These are phyloP conservation scores for Amanita jacksonii DNA, from an alignment of 768 basidiomycete species.

Conservation along the genomic window DNA sequence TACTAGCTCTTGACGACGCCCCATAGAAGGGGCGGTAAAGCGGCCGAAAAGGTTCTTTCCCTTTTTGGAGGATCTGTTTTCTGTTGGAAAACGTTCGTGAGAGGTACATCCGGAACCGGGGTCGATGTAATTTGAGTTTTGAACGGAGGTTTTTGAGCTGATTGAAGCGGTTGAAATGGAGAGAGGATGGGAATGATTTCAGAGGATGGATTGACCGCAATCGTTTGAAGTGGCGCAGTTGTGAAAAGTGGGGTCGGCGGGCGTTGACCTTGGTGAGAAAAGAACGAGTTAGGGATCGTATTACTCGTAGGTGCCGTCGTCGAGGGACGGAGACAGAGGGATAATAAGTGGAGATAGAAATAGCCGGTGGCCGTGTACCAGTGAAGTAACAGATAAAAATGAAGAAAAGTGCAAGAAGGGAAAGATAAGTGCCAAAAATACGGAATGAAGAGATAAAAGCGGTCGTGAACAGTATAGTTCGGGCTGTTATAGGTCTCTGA, in stretches of 20 bases:
- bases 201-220: too few species aligned
- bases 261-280: background rate
- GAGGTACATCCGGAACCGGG: constrained; percentile 30
- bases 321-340: background rate
- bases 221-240: background rate
- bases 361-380: background rate
- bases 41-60: constrained; percentile 31
- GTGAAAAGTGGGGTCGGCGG: background rate
- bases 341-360: background rate
- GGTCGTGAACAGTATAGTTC: background rate
- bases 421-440: constrained; percentile 3
- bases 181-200: too few species aligned
- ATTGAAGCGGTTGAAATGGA: too few species aligned
- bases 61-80: constrained; percentile 40
- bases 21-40: constrained; percentile 46
- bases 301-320: background rate
- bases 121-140: constrained; percentile 5
- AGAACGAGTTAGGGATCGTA: background rate
- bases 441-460: background rate
- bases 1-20: constrained; percentile 27
- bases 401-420: background rate
- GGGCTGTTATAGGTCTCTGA: background rate
- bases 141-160: background rate
- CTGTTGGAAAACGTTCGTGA: constrained; percentile 24
- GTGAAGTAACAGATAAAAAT: constrained; percentile 2